Evolutionary conservation across 2,329 filamentous ascomycete species (phyloP).

Genomic region (Botryotinia narcissicola): DNA sequence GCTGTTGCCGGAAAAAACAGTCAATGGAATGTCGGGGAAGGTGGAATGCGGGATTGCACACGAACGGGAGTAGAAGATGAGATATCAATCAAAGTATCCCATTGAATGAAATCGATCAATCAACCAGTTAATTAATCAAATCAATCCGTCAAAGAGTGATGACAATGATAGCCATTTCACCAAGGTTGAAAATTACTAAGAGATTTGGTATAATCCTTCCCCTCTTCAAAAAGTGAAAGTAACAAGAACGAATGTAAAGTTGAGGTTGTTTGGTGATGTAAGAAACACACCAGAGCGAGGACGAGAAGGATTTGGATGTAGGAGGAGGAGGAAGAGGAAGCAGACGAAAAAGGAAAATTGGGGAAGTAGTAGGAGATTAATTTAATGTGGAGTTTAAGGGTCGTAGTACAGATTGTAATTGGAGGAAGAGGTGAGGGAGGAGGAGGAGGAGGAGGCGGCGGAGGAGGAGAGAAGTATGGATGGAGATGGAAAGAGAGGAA

Average conservation of each 20-base stretch:
- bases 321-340: background rate
- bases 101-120: constrained; percentile 26
- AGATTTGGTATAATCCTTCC: constrained; percentile 12
- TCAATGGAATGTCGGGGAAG: constrained; percentile 17
- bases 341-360: background rate
- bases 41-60: constrained; percentile 26
- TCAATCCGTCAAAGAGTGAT: constrained; percentile 2
- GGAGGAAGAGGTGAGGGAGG: background rate
- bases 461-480: background rate
- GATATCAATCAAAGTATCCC: constrained; percentile 35
- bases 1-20: constrained; percentile 17
- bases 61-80: constrained; percentile 21
- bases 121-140: constrained; percentile 12
- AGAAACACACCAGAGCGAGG: background rate
- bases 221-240: background rate
- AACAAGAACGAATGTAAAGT: constrained; percentile 9
- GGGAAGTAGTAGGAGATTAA: background rate
- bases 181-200: background rate
- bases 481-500: background rate
- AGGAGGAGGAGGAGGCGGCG: background rate
- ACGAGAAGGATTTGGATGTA: background rate
- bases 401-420: background rate
- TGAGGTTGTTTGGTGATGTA: background rate
- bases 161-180: constrained; percentile 13
- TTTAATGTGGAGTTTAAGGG: background rate